A percentile compares a stretch with the other conserved stretches of the same genome.
Conservation (phyloP, 495 filamentous ascomycete species). For the Hamigera avellanea region DNA sequence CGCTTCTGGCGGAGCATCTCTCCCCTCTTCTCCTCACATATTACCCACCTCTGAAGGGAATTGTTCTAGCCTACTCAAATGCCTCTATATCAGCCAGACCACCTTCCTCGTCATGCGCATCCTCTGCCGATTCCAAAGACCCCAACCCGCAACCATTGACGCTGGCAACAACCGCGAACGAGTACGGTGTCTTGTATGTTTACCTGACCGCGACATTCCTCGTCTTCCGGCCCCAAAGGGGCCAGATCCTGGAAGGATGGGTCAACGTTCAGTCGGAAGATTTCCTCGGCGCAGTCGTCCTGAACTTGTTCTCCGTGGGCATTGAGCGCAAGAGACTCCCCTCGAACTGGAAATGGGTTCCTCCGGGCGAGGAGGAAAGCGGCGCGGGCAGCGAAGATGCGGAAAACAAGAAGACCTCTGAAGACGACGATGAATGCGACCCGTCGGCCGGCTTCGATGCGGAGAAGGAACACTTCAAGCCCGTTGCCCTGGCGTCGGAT, state of each 20-base stretch:
- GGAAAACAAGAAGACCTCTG: constrained; percentile 4
- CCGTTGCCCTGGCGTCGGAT: constrained; percentile 20
- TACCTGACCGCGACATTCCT: constrained; percentile 68
- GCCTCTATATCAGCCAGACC: constrained; percentile 31
- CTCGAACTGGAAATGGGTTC: constrained; percentile 52
- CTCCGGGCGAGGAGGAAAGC: constrained; percentile 25
- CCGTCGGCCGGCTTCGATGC: constrained; percentile 19
- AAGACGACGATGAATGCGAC: constrained; percentile 19
- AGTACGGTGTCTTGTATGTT: constrained; percentile 55
- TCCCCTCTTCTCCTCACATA: constrained; percentile 67
- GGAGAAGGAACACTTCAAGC: constrained; percentile 33
- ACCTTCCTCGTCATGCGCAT: constrained; percentile 13
- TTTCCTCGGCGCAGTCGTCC: constrained; percentile 57
- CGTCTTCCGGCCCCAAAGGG: constrained; percentile 51
- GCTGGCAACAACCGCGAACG: constrained; percentile 45
- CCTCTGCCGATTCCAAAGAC: constrained; percentile 10
- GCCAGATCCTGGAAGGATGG: constrained; percentile 48
- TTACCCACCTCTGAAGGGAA: constrained; percentile 57
- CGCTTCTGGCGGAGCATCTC: constrained; percentile 60
- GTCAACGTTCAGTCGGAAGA: constrained; percentile 64
- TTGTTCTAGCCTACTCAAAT: constrained; percentile 62
- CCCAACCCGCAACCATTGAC: constrained; percentile 31
- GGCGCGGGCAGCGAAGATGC: constrained; percentile 3
- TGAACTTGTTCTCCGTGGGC: constrained; percentile 66
- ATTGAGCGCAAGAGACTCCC: constrained; percentile 58